Percentiles rank a stretch among this genome's conserved stretches.
These are phyloP conservation scores for Capronia epimyces DNA, from an alignment of 2,329 filamentous ascomycete species.

Conservation along the genomic window DNA sequence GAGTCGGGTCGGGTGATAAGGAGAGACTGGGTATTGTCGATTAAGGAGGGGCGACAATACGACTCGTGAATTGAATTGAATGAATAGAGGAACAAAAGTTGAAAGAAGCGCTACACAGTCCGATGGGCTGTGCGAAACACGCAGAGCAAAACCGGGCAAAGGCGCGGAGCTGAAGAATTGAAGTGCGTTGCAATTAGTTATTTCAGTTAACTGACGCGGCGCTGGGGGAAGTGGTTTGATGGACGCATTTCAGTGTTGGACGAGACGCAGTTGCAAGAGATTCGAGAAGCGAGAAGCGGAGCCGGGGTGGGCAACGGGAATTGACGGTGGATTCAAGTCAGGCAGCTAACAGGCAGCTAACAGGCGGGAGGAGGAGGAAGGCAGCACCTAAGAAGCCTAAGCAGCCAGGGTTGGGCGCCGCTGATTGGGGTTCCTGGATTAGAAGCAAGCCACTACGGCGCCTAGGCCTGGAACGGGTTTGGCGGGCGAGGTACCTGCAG, in stretches of 20 bases:
- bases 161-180: constrained; percentile 8
- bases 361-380: not conserved
- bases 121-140: constrained; percentile 1
- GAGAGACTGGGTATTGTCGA: constrained; percentile 28
- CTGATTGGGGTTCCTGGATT: constrained; percentile 28
- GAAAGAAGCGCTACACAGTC: constrained; percentile 12
- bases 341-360: not conserved
- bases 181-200: not conserved
- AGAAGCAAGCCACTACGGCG: constrained; percentile 9
- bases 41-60: constrained; percentile 38
- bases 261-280: not conserved
- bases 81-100: constrained; percentile 18
- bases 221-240: constrained; percentile 12
- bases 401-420: not conserved
- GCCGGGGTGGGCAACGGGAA: not conserved
- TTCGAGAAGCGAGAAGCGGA: constrained; percentile 4
- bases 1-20: constrained; percentile 12
- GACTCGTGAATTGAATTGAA: constrained; percentile 20
- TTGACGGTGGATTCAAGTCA: not conserved
- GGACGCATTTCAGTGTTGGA: not conserved
- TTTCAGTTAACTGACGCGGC: constrained; percentile 10
- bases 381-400: too few species aligned
- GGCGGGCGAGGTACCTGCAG: constrained; percentile 17
- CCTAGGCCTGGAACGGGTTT: constrained; percentile 15
- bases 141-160: constrained; percentile 4